Percentiles rank a stretch among this genome's conserved stretches.
Conservation (phyloP, 1,284 basidiomycete genomes). For the Athelia psychrophila region DNA sequence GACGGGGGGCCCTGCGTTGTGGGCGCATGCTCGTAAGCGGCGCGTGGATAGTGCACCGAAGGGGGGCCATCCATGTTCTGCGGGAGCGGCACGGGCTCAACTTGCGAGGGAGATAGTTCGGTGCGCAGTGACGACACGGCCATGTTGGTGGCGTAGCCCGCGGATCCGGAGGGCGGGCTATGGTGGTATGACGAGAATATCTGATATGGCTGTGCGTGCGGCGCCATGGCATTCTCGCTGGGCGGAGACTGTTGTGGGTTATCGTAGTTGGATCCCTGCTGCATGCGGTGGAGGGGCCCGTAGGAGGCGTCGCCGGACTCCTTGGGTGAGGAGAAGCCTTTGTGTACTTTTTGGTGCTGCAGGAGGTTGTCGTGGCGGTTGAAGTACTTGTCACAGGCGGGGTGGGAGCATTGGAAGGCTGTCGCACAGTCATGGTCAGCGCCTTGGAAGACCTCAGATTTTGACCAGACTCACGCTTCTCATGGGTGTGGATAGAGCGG, state of each 20-base stretch:
- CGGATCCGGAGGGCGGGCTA: constrained; percentile 27
- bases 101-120: constrained; percentile 1
- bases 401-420: constrained; percentile 59
- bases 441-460: background rate
- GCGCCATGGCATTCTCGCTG: background rate
- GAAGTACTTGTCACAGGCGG: constrained; percentile 57
- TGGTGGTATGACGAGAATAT: constrained; percentile 17
- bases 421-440: constrained; percentile 9
- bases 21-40: background rate
- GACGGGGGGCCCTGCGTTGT: background rate
- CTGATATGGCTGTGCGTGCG: constrained; percentile 20
- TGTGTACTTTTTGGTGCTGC: constrained; percentile 59
- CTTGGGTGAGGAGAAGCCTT: constrained; percentile 36
- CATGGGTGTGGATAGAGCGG: constrained; percentile 71
- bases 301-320: constrained; percentile 22
- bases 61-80: too few relatives aligned
- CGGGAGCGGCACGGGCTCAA: background rate
- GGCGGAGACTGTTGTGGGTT: background rate
- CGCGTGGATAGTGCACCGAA: background rate
- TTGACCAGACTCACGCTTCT: constrained; percentile 59
- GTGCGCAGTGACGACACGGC: constrained; percentile 33
- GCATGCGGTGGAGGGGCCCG: constrained; percentile 19
- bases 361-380: constrained; percentile 64
- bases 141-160: constrained; percentile 24
- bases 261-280: constrained; percentile 11